phyloP scores from a whole-genome alignment of 805 yeast genomes.

The Wickerhamiella vanderwaltii region DNA sequence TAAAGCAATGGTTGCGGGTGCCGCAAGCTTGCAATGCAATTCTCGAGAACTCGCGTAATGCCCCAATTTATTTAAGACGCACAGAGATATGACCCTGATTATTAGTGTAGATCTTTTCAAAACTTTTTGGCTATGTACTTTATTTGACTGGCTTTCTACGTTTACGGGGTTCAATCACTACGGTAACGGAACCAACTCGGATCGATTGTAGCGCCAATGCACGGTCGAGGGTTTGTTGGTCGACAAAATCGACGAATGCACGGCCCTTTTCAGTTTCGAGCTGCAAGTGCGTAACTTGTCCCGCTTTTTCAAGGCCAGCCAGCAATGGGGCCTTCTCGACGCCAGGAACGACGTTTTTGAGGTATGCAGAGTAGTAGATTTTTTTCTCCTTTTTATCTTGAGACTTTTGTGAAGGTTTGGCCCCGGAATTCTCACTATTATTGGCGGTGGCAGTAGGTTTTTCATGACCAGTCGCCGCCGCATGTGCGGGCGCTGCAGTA shows the following conservation, averaged over 20 bases:
- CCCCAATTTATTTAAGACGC: no score
- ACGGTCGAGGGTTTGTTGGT: conserved; percentile 11
- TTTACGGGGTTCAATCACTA: conserved; percentile 12
- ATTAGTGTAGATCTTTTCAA: no score
- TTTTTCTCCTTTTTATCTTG: no score
- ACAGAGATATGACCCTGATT: no score
- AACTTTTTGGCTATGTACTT: no score
- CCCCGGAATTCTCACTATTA: not conserved
- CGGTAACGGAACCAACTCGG: conserved; percentile 6
- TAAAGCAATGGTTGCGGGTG: no score
- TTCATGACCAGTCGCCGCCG: conserved; percentile 4
- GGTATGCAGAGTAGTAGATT: conserved; percentile 26
- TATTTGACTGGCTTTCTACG: conserved; percentile 4
- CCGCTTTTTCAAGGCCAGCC: conserved; percentile 25
- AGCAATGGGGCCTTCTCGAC: conserved; percentile 23
- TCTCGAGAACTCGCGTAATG: no score
- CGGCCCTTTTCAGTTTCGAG: conserved; percentile 25
- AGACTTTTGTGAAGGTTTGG: not conserved
- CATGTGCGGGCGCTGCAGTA: conserved; percentile 6
- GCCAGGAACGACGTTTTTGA: conserved; percentile 25
- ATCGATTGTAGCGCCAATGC: conserved; percentile 5
- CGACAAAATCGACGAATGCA: conserved; percentile 29
- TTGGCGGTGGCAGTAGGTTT: not conserved
- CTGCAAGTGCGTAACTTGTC: conserved; percentile 27
- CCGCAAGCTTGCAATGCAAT: no score